Conservation (phyloP, 345 rosid species). For the Carallia brachiata region DNA sequence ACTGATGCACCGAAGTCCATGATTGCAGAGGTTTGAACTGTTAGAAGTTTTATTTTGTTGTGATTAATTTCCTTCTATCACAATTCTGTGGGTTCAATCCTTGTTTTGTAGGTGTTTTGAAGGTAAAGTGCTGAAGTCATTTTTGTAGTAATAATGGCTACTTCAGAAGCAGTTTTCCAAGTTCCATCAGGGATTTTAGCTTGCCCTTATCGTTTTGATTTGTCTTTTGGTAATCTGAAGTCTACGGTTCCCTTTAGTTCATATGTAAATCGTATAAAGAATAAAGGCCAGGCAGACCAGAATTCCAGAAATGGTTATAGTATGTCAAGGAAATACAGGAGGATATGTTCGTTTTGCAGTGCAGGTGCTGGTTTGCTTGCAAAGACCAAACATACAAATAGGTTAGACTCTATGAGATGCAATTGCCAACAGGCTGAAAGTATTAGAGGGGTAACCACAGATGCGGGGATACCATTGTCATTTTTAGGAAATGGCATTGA, state of each 20-base stretch:
- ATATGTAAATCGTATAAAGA: constrained; percentile 10
- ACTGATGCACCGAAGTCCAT: no score
- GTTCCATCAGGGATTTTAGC: constrained; percentile 28
- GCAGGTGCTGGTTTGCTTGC: neutral
- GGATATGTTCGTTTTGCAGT: constrained; percentile 14
- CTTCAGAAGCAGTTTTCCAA: constrained; percentile 41
- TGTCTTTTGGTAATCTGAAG: constrained; percentile 19
- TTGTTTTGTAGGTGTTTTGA: neutral
- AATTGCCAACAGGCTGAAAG: constrained; percentile 47
- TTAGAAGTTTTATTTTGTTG: neutral
- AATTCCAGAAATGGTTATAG: constrained; percentile 17
- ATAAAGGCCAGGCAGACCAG: constrained; percentile 17
- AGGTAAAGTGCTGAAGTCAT: neutral
- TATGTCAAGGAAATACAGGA: constrained; percentile 9
- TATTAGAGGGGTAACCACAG: constrained; percentile 27
- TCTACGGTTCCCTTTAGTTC: constrained; percentile 24
- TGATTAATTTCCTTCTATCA: neutral
- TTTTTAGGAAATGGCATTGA: constrained; percentile 1
- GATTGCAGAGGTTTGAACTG: no score
- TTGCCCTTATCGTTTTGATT: constrained; percentile 20
- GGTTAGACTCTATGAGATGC: constrained; percentile 29
- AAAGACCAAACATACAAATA: neutral
- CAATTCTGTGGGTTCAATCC: neutral
- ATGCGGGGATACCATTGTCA: constrained; percentile 15
- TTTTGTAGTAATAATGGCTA: constrained; percentile 29